Base-by-base conservation (phyloP, 495 filamentous ascomycete genomes). In the Penicillium daleae region DNA sequence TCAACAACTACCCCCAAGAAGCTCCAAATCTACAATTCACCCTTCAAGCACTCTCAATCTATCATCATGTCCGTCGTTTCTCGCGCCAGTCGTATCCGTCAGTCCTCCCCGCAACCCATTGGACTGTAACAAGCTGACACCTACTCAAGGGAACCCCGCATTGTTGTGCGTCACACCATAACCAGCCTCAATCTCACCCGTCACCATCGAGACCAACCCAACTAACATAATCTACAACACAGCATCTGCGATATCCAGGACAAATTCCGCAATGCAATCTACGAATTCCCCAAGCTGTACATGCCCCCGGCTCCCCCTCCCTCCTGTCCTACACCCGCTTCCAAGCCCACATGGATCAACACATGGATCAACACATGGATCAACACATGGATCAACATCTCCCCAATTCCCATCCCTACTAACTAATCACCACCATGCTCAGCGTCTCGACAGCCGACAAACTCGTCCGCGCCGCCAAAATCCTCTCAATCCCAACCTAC, bases 201-300 rank as follows among this genome's bases (percentile, higher is more conserved):
- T 29, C 35, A 31, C 17, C 15, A 63, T 39, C 48, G 49, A 52
- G 32, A 40, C 37, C 10, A 57, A 12, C 56, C 29, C 31, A 50
- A 35, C 53, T 66, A 66, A 71, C 42, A 42, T n/a, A n/a, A n/a
- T n/a, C 26, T n/a, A 24, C 32, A 1, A 13, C 1, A 31, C 67
- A 98, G 94, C 66, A 84, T 99, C 69, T 99, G 95, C 80, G 95
- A 99, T 68, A 84, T 97, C 65, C 95, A 99, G 82, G 93, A 97
- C 64, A 93, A 90, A 72, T 99, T 99, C 80, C 85, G 92, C 46
- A 76, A 80, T 5, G 86, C 86, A 42, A 96, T 99, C 71, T 84
- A 86, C 74, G 88, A 96, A 73, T 97, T 92, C 69, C 80, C 90
- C 50, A 91, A 90, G 69, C 80, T 97, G 90, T 92, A 81, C 52